Percentiles rank a stretch among this genome's conserved stretches.
phyloP scores from a whole-genome alignment of 257 asterid species.

The Solanum bulbocastanum region DNA sequence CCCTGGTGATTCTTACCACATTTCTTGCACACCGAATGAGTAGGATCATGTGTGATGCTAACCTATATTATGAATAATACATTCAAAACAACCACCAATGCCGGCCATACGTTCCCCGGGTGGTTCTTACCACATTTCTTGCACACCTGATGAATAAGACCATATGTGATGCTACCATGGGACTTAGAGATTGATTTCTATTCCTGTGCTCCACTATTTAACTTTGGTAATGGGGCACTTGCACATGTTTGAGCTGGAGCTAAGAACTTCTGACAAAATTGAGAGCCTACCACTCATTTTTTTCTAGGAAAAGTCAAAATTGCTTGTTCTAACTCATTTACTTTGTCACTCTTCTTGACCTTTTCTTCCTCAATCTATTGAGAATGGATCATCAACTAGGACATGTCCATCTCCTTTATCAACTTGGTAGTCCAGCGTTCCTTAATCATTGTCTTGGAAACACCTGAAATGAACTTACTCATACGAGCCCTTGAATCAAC shows the following conservation, averaged over 20 bases:
- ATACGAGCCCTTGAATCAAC: neutral
- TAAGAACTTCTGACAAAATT: neutral
- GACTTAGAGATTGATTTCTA: neutral
- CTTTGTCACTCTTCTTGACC: neutral
- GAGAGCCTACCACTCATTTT: neutral
- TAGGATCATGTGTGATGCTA: neutral
- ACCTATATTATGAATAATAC: neutral
- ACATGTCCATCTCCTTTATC: neutral
- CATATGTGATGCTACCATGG: neutral
- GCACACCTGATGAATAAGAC: neutral
- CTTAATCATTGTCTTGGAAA: no score
- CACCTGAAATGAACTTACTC: neutral
- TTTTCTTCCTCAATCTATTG: neutral
- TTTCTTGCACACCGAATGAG: neutral
- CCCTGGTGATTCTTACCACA: neutral
- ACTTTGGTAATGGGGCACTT: neutral
- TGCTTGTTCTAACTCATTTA: no score
- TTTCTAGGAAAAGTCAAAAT: neutral
- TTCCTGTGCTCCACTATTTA: neutral
- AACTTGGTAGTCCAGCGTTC: neutral
- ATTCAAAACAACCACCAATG: neutral
- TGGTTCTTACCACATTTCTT: neutral
- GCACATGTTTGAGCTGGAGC: neutral
- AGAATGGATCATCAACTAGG: neutral
- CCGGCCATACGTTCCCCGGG: neutral